Conservation (phyloP, 2,329 filamentous ascomycete species). For the Lecanicillium sp. region DNA sequence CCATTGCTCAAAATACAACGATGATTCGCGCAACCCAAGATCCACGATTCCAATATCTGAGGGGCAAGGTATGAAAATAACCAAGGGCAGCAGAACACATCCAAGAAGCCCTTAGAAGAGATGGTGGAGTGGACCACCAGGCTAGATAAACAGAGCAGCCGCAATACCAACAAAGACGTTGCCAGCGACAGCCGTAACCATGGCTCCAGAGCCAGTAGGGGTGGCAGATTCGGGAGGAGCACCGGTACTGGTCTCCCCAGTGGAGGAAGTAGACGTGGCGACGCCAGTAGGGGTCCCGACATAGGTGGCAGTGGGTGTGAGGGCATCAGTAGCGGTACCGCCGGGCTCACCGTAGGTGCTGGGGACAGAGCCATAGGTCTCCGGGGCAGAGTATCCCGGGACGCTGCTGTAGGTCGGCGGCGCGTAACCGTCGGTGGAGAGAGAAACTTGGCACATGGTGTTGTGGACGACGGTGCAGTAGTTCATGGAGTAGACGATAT, state of each 20-base stretch:
- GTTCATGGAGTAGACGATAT: constrained; percentile 26
- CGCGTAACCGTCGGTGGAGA: constrained; percentile 17
- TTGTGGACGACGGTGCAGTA: constrained; percentile 26
- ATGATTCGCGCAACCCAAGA: too few relatives aligned
- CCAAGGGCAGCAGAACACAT: too few relatives aligned
- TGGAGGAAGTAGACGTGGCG: constrained; percentile 10
- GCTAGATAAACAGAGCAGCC: constrained; percentile 1
- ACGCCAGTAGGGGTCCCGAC: constrained; percentile 10
- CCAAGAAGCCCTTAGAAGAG: too few relatives aligned
- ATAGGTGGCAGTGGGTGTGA: constrained; percentile 7
- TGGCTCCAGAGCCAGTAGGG: constrained; percentile 5
- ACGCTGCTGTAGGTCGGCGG: background rate
- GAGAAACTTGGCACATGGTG: constrained; percentile 23
- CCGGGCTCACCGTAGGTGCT: constrained; percentile 4
- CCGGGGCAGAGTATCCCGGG: background rate
- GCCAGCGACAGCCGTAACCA: constrained; percentile 2
- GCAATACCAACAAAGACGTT: constrained; percentile 6
- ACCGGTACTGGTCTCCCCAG: constrained; percentile 6
- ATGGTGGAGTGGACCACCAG: too few relatives aligned
- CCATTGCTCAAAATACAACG: too few relatives aligned
- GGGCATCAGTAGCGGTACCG: background rate
- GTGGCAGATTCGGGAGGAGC: constrained; percentile 3
- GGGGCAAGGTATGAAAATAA: too few relatives aligned
- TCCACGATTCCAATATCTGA: too few relatives aligned
- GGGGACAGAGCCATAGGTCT: background rate